Base-by-base conservation (phyloP, 495 filamentous ascomycete genomes). In the Chaetomium tenue region DNA sequence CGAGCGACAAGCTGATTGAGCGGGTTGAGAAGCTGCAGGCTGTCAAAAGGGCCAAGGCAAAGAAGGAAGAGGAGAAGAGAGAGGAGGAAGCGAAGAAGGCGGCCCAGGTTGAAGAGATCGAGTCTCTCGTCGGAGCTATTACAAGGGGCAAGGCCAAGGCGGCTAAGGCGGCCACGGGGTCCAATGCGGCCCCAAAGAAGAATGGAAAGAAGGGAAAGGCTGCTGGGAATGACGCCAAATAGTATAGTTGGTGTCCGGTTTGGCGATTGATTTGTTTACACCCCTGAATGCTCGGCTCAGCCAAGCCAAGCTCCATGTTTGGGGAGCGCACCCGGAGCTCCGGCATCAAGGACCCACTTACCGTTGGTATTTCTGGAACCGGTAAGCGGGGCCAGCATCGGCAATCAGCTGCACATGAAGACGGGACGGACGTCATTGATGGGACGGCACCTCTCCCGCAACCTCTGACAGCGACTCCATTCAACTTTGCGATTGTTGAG, bases 1-100 rank as follows among this genome's bases (percentile, higher is more conserved):
- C 87, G 51, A 95, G 90, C 72, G 94, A 96, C 78, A 87, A 85
- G 75, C 85, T 92, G 71, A 87, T 98, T 63, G 88, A 93, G 76
- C 82, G 82, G 66, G 81, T 87, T 46, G 94, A 98, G 79, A 94
- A 90, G 78, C 87, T 91, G 70, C 83, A 86, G 8, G 93, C 92
- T 4, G 82, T 81, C 67, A 94, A 92, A 80, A 90, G 91, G 76
- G 83, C 86, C 58, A 78, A 75, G 58, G 84, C 88, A 58, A 80
- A 80, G 69, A 70, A 72, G 60, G 73, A 81, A 71, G 69, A 72
- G 64, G 72, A 76, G 71, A 72, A 79, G 65, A 72, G 76, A 63
- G 73, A 75, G 55, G 70, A 79, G 53, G 72, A 73, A 68, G 65
- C 76, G 61, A 76, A 77, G 64, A 70, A 67, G 47, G 70, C 46